Percentiles rank a stretch among this genome's conserved stretches.
phyloP scores from a whole-genome alignment of 2,329 filamentous ascomycete species.

The Fusarium scirpi region DNA sequence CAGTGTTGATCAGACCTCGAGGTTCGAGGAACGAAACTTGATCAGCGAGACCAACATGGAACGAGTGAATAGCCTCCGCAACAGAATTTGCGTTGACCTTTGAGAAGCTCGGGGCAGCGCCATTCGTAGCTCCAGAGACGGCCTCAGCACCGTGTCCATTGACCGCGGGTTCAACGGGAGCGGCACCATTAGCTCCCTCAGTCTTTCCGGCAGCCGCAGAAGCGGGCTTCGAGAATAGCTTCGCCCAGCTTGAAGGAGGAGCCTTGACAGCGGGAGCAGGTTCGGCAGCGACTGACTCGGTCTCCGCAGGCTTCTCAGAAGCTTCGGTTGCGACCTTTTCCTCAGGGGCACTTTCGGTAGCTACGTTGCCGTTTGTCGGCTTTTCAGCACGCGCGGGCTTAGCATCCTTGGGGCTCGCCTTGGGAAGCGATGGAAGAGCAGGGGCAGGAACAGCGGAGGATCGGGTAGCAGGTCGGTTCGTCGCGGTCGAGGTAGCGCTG shows the following conservation, averaged over 20 bases:
- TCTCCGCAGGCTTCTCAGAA: slow-evolving; percentile 45
- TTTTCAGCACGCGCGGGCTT: slow-evolving; percentile 46
- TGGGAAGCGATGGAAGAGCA: slow-evolving; percentile 62
- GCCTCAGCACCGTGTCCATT: slow-evolving; percentile 45
- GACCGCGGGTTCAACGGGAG: slow-evolving; percentile 22
- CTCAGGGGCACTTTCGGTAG: slow-evolving; percentile 28
- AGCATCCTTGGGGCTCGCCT: slow-evolving; percentile 50
- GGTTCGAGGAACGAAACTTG: slow-evolving; percentile 90
- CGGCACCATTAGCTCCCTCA: slow-evolving; percentile 47
- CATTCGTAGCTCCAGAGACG: slow-evolving; percentile 31
- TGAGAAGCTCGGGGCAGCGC: slow-evolving; percentile 53
- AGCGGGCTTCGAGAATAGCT: slow-evolving; percentile 53
- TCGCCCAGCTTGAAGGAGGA: slow-evolving; percentile 56
- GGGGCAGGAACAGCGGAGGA: slow-evolving; percentile 57
- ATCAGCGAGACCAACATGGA: slow-evolving; percentile 72
- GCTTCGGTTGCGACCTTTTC: slow-evolving; percentile 21
- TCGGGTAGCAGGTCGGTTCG: slow-evolving; percentile 50
- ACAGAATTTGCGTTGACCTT: slow-evolving; percentile 69
- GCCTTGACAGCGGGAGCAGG: slow-evolving; percentile 45
- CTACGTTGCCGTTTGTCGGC: slow-evolving; percentile 38
- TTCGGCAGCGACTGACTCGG: slow-evolving; percentile 30
- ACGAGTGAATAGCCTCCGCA: slow-evolving; percentile 80
- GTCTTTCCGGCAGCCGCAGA: slow-evolving; percentile 33
- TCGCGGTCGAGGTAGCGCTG: slow-evolving; percentile 37
- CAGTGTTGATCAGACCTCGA: slow-evolving; percentile 92